Conservation (phyloP, 306 rosid genomes). For the Dicorynia guianensis region DNA sequence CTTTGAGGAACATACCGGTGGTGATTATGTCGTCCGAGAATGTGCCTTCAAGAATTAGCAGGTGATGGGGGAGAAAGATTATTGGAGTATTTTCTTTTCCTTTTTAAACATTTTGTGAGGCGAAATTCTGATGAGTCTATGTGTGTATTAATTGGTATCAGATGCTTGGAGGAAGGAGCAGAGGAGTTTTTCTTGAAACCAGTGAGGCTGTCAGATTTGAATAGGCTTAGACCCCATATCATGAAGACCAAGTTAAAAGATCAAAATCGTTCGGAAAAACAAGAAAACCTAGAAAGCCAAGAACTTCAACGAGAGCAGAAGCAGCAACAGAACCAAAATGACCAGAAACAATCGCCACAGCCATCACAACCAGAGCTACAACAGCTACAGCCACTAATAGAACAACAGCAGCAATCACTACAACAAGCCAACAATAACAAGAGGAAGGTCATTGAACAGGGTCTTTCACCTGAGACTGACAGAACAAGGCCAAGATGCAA, state of each 20-base stretch:
- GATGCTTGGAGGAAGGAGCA: conserved; percentile 96
- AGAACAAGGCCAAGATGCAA: conserved; percentile 87
- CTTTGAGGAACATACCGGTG: conserved; percentile 89
- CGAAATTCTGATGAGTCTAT: neutral
- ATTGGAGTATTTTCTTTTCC: neutral
- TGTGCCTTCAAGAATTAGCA: conserved; percentile 88
- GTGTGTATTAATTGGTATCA: conserved; percentile 37
- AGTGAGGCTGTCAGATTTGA: conserved; percentile 76
- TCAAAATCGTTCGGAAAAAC: conserved; percentile 40
- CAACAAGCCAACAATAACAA: conserved; percentile 61
- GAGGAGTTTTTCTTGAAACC: conserved; percentile 97
- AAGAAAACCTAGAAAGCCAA: conserved; percentile 44
- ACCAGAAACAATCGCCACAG: conserved; percentile 16
- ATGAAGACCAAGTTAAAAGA: conserved; percentile 72
- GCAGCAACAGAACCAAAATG: conserved; percentile 33
- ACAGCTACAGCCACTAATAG: conserved; percentile 28
- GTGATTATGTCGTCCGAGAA: conserved; percentile 97
- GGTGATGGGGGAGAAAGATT: conserved; percentile 39
- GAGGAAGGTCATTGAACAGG: conserved; percentile 85
- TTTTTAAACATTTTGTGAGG: neutral
- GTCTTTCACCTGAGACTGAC: conserved; percentile 80
- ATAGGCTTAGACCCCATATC: conserved; percentile 73
- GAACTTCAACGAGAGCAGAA: conserved; percentile 40
- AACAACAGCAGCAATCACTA: conserved; percentile 53
- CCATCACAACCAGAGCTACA: conserved; percentile 17